phyloP scores from a whole-genome alignment of 805 yeast species.

The Candida tibetensis region DNA sequence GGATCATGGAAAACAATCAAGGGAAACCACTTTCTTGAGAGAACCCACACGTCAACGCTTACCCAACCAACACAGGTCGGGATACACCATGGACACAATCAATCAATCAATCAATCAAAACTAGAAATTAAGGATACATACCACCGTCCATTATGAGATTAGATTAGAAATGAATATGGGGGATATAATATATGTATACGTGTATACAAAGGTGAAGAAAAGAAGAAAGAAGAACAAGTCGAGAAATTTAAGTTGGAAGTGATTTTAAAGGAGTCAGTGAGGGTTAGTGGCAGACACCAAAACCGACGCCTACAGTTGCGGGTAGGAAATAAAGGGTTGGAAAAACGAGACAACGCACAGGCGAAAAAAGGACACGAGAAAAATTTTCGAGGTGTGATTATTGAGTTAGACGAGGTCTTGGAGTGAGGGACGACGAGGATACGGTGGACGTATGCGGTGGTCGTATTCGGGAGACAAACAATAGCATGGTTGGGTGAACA shows the following conservation, averaged over 20 bases:
- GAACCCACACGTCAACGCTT: too few relatives aligned
- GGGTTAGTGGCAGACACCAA: too few relatives aligned
- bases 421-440: not conserved
- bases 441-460: too few relatives aligned
- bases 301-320: not conserved
- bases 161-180: constrained; percentile 12
- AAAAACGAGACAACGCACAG: constrained; percentile 5
- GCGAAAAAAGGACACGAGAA: constrained; percentile 7
- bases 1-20: too few relatives aligned
- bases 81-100: too few relatives aligned
- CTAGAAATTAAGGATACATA: constrained; percentile 33
- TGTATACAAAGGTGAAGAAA: constrained; percentile 18
- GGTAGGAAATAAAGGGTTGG: not conserved
- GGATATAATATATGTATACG: constrained; percentile 13
- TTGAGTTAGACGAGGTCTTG: not conserved
- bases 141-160: constrained; percentile 55
- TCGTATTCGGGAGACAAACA: too few relatives aligned
- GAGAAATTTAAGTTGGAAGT: constrained; percentile 3
- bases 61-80: too few relatives aligned
- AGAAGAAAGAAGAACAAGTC: constrained; percentile 16
- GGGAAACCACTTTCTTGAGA: too few relatives aligned
- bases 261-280: constrained; percentile 4
- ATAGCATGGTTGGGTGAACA: too few relatives aligned
- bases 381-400: constrained; percentile 4
- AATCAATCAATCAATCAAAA: constrained; percentile 13